These are phyloP conservation scores for Lanmaoa rubissima DNA, from an alignment of 768 basidiomycete genomes.

Conservation along the genomic window DNA sequence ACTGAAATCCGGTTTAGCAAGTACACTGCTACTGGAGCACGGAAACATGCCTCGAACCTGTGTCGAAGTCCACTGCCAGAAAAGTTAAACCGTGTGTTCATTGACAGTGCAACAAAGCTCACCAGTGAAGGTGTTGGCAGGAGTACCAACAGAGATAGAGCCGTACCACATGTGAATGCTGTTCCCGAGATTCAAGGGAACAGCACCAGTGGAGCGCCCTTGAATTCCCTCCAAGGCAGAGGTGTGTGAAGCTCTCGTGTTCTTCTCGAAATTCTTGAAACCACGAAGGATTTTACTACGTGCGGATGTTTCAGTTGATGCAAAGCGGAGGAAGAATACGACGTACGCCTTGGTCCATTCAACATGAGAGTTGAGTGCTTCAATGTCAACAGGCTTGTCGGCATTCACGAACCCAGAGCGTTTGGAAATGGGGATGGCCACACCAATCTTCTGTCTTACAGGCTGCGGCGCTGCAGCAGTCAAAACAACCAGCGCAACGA, in stretches of 20 bases:
- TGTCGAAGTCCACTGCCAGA: no score
- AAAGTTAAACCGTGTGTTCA: no score
- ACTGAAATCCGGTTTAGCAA: no score
- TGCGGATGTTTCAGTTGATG: not conserved
- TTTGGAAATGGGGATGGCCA: conserved; percentile 8
- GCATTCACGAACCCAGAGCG: not conserved
- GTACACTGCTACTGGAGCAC: no score
- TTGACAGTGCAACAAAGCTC: not conserved
- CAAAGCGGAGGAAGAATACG: not conserved
- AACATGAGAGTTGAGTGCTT: conserved; percentile 8
- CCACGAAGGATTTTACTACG: conserved; percentile 2
- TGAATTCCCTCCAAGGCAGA: no score
- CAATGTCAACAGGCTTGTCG: not conserved
- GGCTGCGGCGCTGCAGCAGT: no score
- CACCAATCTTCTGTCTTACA: not conserved
- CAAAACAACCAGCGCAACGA: no score
- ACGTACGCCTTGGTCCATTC: conserved; percentile 3
- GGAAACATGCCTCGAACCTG: no score
- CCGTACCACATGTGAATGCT: no score
- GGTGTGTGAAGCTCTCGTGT: no score
- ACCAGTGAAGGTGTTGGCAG: not conserved
- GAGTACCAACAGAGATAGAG: conserved; percentile 17
- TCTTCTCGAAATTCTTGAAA: not conserved
- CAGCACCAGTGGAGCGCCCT: no score
- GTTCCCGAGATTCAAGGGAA: no score